Conservation (phyloP, 352 stramenopile species). For the Pythium folliculosum region DNA sequence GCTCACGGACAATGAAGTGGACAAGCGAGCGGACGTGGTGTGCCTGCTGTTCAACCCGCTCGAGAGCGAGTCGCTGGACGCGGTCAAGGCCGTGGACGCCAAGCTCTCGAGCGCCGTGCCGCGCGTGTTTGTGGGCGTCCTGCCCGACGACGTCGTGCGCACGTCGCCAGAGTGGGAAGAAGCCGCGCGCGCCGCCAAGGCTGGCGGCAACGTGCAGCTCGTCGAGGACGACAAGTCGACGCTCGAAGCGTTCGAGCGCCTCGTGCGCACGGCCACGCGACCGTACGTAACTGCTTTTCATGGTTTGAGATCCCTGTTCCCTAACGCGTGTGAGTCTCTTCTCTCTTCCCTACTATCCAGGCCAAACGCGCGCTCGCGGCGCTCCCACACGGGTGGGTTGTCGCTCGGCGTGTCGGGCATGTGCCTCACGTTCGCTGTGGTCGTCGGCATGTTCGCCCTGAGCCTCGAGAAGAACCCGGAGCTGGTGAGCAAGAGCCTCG, state of each 20-base stretch:
- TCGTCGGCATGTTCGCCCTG: conserved; percentile 5
- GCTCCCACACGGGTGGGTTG: not conserved
- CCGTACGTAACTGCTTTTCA: conserved; percentile 22
- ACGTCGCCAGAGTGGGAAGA: conserved; percentile 22
- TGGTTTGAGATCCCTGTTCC: not conserved
- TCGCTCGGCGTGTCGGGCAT: conserved; percentile 1
- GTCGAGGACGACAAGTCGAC: conserved; percentile 31
- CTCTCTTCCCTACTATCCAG: not conserved
- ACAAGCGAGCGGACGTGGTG: conserved; percentile 71
- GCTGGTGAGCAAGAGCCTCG: not conserved
- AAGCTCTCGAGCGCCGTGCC: conserved; percentile 57
- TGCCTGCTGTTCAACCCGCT: conserved; percentile 69
- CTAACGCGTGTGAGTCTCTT: not conserved
- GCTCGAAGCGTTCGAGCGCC: conserved; percentile 40
- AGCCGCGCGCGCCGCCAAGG: conserved; percentile 8
- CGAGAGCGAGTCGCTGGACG: conserved; percentile 42
- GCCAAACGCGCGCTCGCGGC: conserved; percentile 16
- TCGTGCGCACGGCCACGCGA: conserved; percentile 27
- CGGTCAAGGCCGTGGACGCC: conserved; percentile 56
- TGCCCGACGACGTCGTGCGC: conserved; percentile 18
- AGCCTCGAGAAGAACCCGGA: conserved; percentile 19
- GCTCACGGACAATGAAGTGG: conserved; percentile 60
- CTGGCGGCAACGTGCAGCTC: conserved; percentile 1
- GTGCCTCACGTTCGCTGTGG: conserved; percentile 8
- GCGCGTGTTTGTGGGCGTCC: conserved; percentile 62